phyloP scores from a whole-genome alignment of 768 basidiomycete species.

The Pisolithus albus region DNA sequence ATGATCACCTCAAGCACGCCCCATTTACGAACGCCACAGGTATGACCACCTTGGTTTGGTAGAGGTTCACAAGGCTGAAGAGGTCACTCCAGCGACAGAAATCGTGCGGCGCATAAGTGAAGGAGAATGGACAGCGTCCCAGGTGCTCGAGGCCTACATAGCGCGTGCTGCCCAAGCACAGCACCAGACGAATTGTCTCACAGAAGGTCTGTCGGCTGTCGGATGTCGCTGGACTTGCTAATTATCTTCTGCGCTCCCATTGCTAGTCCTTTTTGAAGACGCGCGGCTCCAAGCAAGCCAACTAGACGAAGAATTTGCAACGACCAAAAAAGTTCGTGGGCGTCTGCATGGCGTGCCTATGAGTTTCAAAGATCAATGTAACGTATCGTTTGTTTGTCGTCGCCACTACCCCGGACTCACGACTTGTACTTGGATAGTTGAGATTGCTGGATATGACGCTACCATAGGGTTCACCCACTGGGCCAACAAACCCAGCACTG shows the following conservation, averaged over 20 bases:
- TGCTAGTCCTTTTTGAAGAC: conserved; percentile 63
- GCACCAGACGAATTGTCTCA: conserved; percentile 63
- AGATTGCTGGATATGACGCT: conserved; percentile 58
- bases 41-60: neutral
- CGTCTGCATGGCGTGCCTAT: conserved; percentile 79
- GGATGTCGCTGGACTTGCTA: neutral
- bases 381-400: conserved; percentile 3
- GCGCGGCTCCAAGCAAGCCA: conserved; percentile 54
- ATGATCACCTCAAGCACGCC: neutral
- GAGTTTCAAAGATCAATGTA: conserved; percentile 72
- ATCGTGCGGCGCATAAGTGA: conserved; percentile 36
- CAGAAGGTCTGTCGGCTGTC: conserved; percentile 52
- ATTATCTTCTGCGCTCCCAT: neutral
- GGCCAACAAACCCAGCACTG: conserved; percentile 52
- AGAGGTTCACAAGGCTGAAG: no score
- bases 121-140: conserved; percentile 40
- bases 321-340: conserved; percentile 51
- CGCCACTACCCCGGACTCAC: conserved; percentile 3
- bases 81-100: conserved; percentile 28
- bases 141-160: conserved; percentile 40
- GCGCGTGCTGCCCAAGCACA: conserved; percentile 51
- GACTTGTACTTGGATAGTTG: conserved; percentile 32
- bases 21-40: neutral
- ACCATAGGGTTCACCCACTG: conserved; percentile 70
- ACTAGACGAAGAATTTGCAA: conserved; percentile 62